Percentiles rank a stretch among this genome's conserved stretches.
Conservation (phyloP, 345 rosid genomes). For the Citrus cavaleriei region DNA sequence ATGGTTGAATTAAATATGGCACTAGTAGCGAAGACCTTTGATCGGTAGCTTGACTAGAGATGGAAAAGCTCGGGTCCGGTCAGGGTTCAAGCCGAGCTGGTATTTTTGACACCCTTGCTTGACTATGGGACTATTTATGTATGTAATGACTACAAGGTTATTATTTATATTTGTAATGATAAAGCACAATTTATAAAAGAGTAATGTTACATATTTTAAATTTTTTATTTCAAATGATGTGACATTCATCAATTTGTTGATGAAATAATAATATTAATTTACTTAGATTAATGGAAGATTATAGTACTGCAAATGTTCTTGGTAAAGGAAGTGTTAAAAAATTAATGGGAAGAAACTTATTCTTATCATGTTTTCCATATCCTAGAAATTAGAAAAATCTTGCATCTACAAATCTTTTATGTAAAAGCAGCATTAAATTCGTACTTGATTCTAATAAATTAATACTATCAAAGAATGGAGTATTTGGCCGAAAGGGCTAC, state of each 20-base stretch:
- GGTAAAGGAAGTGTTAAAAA: background rate
- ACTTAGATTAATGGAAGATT: background rate
- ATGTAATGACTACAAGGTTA: background rate
- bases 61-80: too few relatives aligned
- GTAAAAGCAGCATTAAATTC: background rate
- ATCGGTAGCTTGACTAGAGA: background rate
- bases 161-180: background rate
- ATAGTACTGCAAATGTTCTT: background rate
- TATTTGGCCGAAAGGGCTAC: background rate
- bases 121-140: background rate
- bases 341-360: background rate
- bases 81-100: fast-evolving
- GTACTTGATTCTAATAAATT: background rate
- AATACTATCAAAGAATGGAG: too few relatives aligned
- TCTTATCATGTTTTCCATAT: background rate
- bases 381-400: background rate
- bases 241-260: too few relatives aligned
- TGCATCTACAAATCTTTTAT: too few relatives aligned
- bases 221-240: too few relatives aligned
- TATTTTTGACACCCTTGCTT: background rate
- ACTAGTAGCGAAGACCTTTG: background rate
- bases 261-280: too few relatives aligned
- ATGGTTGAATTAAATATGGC: background rate
- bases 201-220: too few relatives aligned
- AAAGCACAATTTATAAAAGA: background rate